Evolutionary conservation across 176 grass and related monocot species (phyloP), one percentile per base, ranked within the genome.

Genomic region (Rhynchospora pubera): DNA sequence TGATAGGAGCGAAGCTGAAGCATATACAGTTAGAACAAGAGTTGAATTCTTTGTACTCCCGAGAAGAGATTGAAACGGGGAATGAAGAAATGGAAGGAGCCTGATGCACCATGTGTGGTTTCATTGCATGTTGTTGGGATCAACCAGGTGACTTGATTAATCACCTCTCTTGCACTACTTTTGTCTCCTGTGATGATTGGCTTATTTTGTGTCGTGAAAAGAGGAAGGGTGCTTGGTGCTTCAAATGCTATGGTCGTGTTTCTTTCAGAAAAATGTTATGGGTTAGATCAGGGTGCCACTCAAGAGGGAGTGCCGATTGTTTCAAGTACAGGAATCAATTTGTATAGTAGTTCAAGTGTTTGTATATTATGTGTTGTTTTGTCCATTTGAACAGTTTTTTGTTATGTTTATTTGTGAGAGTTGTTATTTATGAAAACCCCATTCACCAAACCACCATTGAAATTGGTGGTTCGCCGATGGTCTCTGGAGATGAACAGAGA

Each of bases 1-100:
- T 99, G 44, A 99, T 93, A 87, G 77, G 87, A 55, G 89, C 91
- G 62, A 99, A 95, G 83, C 57, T 85, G 71, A 95, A 90, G 63
- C 89, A 93, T 88, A 79, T 88, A 67, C 96, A 99, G 91, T 89
- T 99, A 85, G 86, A 99, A 84, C 89, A 95, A 89, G 93, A 95
- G 79, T 43, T 99, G 85, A 95, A 95, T 87, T 82, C 87, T 44
- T 84, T 99, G 57, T 99, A 99, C 57, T 95, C 86, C 84, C 89
- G 87, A 86, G 91, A 99, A 91, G 91, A 99, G 88, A 89, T 91
- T 12, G 94, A 97, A 80, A 74, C 83, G 26, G 93, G 85, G 82
- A 90, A 88, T 12, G 92, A 87, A 58, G 90, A 93, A 82, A 91
- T 78, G 10, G 87, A 85, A 65, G 87, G 88, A 87, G 84, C 85